Evolutionary conservation across 208 protist species (phyloP).

Genomic region (Leptomonas pyrrhocoris): DNA sequence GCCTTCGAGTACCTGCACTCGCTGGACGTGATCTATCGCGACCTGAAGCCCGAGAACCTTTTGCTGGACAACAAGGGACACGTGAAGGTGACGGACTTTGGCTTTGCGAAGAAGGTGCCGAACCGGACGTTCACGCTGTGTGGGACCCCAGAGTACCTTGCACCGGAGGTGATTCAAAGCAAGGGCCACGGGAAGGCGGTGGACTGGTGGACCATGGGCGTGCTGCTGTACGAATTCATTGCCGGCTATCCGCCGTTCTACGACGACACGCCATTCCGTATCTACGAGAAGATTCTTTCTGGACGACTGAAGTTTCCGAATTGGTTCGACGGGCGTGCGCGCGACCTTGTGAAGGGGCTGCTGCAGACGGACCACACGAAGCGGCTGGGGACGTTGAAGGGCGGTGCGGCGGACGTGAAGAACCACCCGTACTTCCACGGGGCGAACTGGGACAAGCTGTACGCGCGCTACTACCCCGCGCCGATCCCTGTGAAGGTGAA

Average conservation of each 20-base stretch:
- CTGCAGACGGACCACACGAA: conserved; percentile 90
- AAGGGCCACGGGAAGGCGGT: conserved; percentile 84
- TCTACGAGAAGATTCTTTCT: conserved; percentile 92
- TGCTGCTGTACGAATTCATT: conserved; percentile 91
- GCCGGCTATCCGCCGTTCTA: conserved; percentile 92
- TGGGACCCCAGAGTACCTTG: conserved; percentile 88
- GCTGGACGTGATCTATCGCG: conserved; percentile 89
- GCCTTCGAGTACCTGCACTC: conserved; percentile 89
- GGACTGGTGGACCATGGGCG: conserved; percentile 91
- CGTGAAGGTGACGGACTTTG: conserved; percentile 91
- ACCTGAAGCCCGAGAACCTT: conserved; percentile 91
- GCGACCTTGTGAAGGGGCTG: conserved; percentile 83
- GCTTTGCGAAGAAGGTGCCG: conserved; percentile 85
- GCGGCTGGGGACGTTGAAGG: conserved; percentile 89
- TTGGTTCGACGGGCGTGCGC: conserved; percentile 80
- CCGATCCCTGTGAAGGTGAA: conserved; percentile 83
- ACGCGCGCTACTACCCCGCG: conserved; percentile 77
- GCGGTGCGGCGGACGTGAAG: conserved; percentile 93
- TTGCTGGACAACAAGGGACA: conserved; percentile 79
- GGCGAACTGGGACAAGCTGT: conserved; percentile 94
- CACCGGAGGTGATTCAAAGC: conserved; percentile 87
- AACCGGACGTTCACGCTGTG: conserved; percentile 86
- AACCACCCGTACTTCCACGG: conserved; percentile 94
- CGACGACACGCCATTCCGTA: conserved; percentile 91
- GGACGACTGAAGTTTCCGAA: conserved; percentile 85